Conservation (phyloP, 2,329 filamentous ascomycete genomes). For the Ilyonectria robusta region DNA sequence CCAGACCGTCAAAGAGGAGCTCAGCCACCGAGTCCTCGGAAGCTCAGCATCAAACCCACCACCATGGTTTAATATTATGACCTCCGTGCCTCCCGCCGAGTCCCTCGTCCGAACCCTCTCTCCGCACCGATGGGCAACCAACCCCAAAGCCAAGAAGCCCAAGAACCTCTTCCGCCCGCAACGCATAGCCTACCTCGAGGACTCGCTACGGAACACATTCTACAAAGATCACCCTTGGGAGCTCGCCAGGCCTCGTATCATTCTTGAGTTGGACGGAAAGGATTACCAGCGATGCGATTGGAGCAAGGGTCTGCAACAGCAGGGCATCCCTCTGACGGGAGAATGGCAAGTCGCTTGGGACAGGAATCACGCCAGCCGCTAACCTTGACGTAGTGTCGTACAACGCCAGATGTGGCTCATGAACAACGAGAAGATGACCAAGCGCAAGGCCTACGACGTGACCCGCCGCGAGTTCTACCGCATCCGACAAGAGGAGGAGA, state of each 20-base stretch:
- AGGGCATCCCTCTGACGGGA: constrained; percentile 82
- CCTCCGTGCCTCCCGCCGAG: constrained; percentile 70
- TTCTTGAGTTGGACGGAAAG: constrained; percentile 88
- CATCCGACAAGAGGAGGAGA: constrained; percentile 84
- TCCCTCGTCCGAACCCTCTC: constrained; percentile 68
- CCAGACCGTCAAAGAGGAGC: constrained; percentile 60
- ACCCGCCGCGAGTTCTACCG: constrained; percentile 93
- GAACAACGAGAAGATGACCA: constrained; percentile 72
- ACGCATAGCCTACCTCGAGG: constrained; percentile 84
- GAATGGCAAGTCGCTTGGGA: constrained; percentile 54
- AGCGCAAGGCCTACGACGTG: constrained; percentile 83
- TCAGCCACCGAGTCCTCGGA: constrained; percentile 58
- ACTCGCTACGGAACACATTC: constrained; percentile 84
- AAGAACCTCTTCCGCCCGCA: constrained; percentile 87
- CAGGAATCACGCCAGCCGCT: constrained; percentile 22
- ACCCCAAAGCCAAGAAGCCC: constrained; percentile 66
- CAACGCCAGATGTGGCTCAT: constrained; percentile 93
- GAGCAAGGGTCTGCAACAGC: constrained; percentile 81
- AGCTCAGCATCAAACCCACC: constrained; percentile 54
- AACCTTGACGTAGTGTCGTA: constrained; percentile 76
- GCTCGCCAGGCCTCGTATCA: constrained; percentile 86
- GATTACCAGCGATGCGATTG: constrained; percentile 85
- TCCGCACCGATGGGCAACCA: constrained; percentile 58
- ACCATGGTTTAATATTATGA: constrained; percentile 67
- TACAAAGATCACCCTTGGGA: constrained; percentile 98